These are phyloP conservation scores for Solanum pennellii DNA, from an alignment of 257 asterid genomes.

Conservation along the genomic window DNA sequence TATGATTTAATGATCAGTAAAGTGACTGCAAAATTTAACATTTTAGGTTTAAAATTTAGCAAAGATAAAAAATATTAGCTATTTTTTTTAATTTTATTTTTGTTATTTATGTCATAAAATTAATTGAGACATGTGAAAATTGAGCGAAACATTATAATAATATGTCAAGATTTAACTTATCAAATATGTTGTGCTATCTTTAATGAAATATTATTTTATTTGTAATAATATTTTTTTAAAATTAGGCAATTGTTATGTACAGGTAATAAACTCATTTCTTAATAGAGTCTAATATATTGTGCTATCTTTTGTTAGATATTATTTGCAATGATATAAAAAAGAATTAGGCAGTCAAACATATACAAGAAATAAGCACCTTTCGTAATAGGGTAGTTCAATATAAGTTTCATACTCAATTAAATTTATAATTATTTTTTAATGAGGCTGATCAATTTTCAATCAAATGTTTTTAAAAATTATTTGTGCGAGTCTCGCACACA, in stretches of 20 bases:
- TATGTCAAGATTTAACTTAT: not conserved
- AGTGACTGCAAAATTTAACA: too few relatives aligned
- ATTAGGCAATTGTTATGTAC: not conserved
- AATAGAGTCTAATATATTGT: not conserved
- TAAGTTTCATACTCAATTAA: not conserved
- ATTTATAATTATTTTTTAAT: not conserved
- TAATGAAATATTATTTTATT: not conserved
- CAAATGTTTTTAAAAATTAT: not conserved
- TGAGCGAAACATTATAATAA: too few relatives aligned
- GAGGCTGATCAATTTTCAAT: not conserved
- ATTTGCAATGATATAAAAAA: not conserved
- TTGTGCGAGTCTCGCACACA: not conserved
- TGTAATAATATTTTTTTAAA: not conserved
- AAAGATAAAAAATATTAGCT: too few relatives aligned
- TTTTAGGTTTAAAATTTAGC: too few relatives aligned
- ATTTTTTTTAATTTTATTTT: too few relatives aligned
- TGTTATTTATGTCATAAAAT: too few relatives aligned
- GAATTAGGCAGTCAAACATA: not conserved
- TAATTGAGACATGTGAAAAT: too few relatives aligned
- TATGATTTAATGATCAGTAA: too few relatives aligned
- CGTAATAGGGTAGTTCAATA: not conserved
- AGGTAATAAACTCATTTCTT: not conserved
- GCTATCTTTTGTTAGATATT: not conserved
- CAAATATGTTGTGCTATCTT: not conserved
- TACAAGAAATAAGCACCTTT: not conserved